Evolutionary conservation across 2,329 filamentous ascomycete genomes (phyloP), one percentile per base, ranked within the genome.

Genomic region (Fusarium decemcellulare): DNA sequence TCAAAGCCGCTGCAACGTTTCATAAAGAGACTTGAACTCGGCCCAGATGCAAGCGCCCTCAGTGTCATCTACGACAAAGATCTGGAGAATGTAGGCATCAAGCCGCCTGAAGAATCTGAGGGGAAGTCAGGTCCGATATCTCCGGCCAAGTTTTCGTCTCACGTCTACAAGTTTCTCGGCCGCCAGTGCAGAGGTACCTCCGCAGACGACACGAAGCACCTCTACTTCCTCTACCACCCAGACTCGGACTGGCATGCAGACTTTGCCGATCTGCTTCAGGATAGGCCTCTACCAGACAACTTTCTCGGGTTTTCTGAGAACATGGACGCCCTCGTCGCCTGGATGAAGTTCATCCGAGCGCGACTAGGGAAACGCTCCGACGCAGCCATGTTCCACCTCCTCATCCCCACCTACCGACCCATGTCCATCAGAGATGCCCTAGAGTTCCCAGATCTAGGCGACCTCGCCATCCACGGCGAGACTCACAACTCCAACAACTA

Each of bases 281-380:
- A 69, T 15, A 69, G 63, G 57, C 66, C 66, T 29, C 34, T 69
- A 8, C 66, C 66, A 0, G 61, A 59, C 46, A 69, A 67, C 23
- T 70, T 67, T 36, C 66, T 69, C 0, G 66, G 66, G 9, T 67
- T 69, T 11, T 69, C 66, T 11, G 62, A 69, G 4, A 70, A 70
- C 2, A 44, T 69, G 12, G 66, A 70, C 40, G 66, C 66, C 10
- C 66, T 69, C 5, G 66, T 67, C 6, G 66, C 66, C 4, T 69
- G 43, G 15, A 44, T 69, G 2, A 29, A 51, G 42, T 69, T 69
- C 46, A 52, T 69, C 12, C 66, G 66, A 39, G 62, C 67, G 59
- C 54, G 63, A 6, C 40, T 69, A 4, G 66, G 66, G 5, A 69
- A 65, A 47, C 66, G 66, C 8, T 54, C 66, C 29, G 61, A 66